phyloP scores from a whole-genome alignment of 2,329 filamentous ascomycete genomes.

The Periconia sp. region DNA sequence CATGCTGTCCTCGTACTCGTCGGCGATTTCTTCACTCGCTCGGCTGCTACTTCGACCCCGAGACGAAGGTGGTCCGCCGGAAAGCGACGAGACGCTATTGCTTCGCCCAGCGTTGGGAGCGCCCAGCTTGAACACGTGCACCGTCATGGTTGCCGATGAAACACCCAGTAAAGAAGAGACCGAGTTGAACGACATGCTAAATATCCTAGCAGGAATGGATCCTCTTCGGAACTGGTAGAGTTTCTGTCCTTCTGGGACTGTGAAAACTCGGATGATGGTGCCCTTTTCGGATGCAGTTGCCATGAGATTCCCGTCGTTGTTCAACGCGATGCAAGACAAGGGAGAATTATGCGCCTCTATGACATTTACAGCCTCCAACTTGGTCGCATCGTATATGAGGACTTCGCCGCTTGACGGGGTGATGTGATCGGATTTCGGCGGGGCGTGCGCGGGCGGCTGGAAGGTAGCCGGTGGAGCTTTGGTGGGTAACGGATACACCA shows the following conservation, averaged over 20 bases:
- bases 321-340: constrained; percentile 85
- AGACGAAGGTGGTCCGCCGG: constrained; percentile 24
- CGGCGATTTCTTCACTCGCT: constrained; percentile 38
- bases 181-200: constrained; percentile 98
- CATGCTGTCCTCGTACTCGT: constrained; percentile 47
- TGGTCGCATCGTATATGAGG: constrained; percentile 85
- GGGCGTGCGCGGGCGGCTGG: constrained; percentile 75
- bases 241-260: constrained; percentile 86
- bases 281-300: constrained; percentile 97
- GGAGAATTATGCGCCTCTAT: constrained; percentile 94
- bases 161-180: constrained; percentile 92
- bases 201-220: constrained; percentile 93
- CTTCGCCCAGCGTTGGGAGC: constrained; percentile 35
- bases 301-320: constrained; percentile 86
- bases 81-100: constrained; percentile 34
- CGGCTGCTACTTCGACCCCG: constrained; percentile 48
- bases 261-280: constrained; percentile 95
- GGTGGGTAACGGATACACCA: constrained; percentile 86
- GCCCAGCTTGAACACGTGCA: constrained; percentile 87
- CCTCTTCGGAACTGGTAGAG: constrained; percentile 94
- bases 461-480: constrained; percentile 57
- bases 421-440: constrained; percentile 73
- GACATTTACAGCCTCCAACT: constrained; percentile 90
- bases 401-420: constrained; percentile 88
- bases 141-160: constrained; percentile 92